A percentile compares a stretch with the other conserved stretches of the same genome.
Conservation (phyloP, 2,329 filamentous ascomycete genomes). For the Graphiopsis chlorocephala region DNA sequence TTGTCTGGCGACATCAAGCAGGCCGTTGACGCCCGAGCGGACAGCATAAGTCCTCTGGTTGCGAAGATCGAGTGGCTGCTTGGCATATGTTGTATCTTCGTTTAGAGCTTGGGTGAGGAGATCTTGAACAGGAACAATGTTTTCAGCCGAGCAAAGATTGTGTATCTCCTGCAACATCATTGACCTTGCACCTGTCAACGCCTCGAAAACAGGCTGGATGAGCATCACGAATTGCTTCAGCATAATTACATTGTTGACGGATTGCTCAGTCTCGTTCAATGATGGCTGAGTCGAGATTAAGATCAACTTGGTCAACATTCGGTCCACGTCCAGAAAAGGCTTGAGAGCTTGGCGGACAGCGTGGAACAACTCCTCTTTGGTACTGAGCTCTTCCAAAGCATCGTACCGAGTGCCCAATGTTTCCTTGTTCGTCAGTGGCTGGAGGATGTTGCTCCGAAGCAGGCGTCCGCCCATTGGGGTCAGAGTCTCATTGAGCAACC, state of each 20-base stretch:
- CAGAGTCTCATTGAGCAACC: constrained; percentile 76
- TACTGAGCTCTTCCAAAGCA: constrained; percentile 76
- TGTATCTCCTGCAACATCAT: constrained; percentile 66
- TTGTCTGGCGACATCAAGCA: constrained; percentile 83
- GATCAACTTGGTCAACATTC: constrained; percentile 77
- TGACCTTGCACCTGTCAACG: constrained; percentile 63
- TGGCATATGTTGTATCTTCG: constrained; percentile 74
- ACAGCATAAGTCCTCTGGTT: constrained; percentile 91
- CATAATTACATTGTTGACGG: constrained; percentile 82
- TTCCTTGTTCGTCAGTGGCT: constrained; percentile 72
- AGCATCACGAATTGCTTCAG: constrained; percentile 76
- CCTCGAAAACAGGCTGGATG: constrained; percentile 65
- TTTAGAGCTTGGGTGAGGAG: constrained; percentile 73
- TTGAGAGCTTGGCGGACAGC: constrained; percentile 74
- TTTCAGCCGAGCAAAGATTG: constrained; percentile 63
- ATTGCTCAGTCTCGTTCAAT: constrained; percentile 70
- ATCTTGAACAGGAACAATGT: constrained; percentile 58
- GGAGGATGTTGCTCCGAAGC: constrained; percentile 79
- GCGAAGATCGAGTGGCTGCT: constrained; percentile 75
- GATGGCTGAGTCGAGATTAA: constrained; percentile 66
- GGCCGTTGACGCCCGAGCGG: constrained; percentile 77
- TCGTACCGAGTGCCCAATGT: constrained; percentile 73
- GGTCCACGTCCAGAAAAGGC: constrained; percentile 74
- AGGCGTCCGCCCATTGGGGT: constrained; percentile 88
- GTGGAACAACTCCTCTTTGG: constrained; percentile 81